Evolutionary conservation across 495 filamentous ascomycete species (phyloP), one percentile per base, ranked within the genome.

Genomic region (Evansstolkia leycettana): DNA sequence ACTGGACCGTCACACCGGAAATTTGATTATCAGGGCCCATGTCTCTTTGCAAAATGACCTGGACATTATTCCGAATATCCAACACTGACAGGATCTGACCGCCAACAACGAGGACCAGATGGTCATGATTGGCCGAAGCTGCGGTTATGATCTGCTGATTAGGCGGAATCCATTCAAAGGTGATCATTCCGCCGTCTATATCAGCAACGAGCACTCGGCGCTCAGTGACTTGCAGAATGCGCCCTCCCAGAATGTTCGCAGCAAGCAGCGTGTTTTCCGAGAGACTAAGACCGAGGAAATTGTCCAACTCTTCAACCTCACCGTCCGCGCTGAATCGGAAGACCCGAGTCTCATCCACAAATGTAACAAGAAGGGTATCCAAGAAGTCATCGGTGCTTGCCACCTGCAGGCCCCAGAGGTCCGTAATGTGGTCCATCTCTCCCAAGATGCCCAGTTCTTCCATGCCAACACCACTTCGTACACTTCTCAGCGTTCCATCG

Each of bases 391-490:
- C 46, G 0, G 51, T 46, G 7, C 55, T 51, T 27, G 57, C 54
- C 25, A 75, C 78, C 43, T 68, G 67, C 17, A 85, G 42, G 20
- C 72, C 64, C 63, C 77, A 84, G 13, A 98, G 51, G 23, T 76
- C 75, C 15, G 73, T 72, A 15, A 86, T 81, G 43, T 81, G 70
- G 6, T 74, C 65, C 68, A 94, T 80, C 32, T 92, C 82, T 5
- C 75, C 80, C 7, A 99, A 60, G 12, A 88, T 65, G 17, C 84
- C 88, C 9, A 88, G 54, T 42, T 95, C 88, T 54, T 94, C 85
- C 38, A 99, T 68, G 12, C 90, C 87, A 34, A 99, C 88, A 13
- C 90, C 90, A 51, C 87, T 95, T 23, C 88, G 78, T 17, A 96
- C 79, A 48, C 81, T 94, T 41, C 88, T 64, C 24, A 99, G 50